phyloP scores from a whole-genome alignment of 176 grass and related monocot species.

The Bolboschoenus planiculmis region DNA sequence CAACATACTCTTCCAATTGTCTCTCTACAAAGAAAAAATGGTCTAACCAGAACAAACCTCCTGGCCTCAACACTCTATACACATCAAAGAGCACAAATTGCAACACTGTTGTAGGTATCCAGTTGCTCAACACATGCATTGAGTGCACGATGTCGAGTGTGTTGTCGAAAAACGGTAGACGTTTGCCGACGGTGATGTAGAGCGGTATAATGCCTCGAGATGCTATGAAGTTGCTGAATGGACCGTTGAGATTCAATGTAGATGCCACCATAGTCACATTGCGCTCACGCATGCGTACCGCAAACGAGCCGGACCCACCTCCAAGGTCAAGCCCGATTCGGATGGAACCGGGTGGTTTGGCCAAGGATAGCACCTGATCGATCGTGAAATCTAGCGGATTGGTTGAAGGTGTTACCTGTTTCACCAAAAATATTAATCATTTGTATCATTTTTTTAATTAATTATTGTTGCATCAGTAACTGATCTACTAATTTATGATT shows the following conservation, averaged over 20 bases:
- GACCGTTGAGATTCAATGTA: constrained; percentile 39
- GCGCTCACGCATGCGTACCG: constrained; percentile 31
- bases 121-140: constrained; percentile 47
- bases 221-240: constrained; percentile 33
- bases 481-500: not conserved
- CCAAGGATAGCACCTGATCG: constrained; percentile 22
- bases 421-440: not conserved
- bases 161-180: constrained; percentile 44
- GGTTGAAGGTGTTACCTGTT: constrained; percentile 20
- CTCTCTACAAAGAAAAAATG: constrained; percentile 45
- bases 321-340: constrained; percentile 41
- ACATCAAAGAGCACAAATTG: constrained; percentile 37
- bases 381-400: constrained; percentile 37
- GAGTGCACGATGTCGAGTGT: constrained; percentile 42
- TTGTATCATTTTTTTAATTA: not conserved
- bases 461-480: not conserved
- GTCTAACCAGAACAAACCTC: constrained; percentile 42
- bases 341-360: constrained; percentile 22
- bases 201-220: constrained; percentile 32
- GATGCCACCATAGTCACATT: constrained; percentile 37
- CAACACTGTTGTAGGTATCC: constrained; percentile 32
- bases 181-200: constrained; percentile 29
- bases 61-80: constrained; percentile 34
- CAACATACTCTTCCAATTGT: constrained; percentile 34
- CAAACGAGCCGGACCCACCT: constrained; percentile 31